Evolutionary conservation across 2,329 filamentous ascomycete species (phyloP).

Genomic region (Penicillium sp.): DNA sequence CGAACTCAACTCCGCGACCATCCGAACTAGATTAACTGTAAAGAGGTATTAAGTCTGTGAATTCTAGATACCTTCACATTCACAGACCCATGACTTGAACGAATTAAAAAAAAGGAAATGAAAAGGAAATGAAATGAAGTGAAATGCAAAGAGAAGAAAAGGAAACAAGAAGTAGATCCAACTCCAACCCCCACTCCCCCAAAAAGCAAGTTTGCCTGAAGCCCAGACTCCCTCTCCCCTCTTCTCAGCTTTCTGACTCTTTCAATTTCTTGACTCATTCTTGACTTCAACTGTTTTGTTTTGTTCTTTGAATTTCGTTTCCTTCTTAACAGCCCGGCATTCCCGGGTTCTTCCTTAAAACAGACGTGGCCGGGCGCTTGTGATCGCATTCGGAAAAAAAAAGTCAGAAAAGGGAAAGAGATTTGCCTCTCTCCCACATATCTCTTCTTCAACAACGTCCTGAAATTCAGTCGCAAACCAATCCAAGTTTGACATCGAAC

Average conservation of each 20-base stretch:
- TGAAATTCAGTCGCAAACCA: neutral
- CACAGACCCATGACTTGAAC: neutral
- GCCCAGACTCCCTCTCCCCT: constrained; percentile 18
- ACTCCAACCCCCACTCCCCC: constrained; percentile 1
- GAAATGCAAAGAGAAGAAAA: neutral
- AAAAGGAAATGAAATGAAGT: neutral
- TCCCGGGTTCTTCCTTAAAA: constrained; percentile 1
- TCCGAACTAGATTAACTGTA: neutral
- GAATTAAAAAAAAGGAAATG: neutral
- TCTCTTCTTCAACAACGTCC: constrained; percentile 18
- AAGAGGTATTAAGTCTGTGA: no score
- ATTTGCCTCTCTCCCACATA: constrained; percentile 34
- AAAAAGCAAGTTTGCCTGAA: constrained; percentile 18
- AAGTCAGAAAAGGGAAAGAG: constrained; percentile 27
- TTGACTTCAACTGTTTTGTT: neutral
- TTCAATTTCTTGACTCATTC: neutral
- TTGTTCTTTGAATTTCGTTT: neutral
- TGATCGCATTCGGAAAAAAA: constrained; percentile 23
- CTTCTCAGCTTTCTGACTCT: constrained; percentile 10
- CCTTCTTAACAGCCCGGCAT: neutral
- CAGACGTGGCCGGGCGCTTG: constrained; percentile 5
- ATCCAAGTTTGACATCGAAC: neutral
- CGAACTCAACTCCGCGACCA: neutral
- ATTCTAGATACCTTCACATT: no score
- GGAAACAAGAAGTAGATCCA: neutral